A percentile compares a stretch with the other conserved stretches of the same genome.
Evolutionary conservation across 139 green algal genomes (phyloP).

Genomic region (Pseudopediastrum boryanum): DNA sequence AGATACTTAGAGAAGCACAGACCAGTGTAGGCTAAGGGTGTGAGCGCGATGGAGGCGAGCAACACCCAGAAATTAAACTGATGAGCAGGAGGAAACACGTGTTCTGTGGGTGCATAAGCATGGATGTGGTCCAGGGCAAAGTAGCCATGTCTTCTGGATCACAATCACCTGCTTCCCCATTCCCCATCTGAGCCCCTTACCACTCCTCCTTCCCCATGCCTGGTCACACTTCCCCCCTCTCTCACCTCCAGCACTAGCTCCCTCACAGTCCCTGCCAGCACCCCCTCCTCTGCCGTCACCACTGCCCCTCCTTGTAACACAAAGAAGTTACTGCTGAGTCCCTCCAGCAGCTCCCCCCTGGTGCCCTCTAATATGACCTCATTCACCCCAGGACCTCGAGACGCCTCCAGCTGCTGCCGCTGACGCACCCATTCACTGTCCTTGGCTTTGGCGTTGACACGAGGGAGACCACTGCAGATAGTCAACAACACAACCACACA

Average conservation of each 20-base stretch:
- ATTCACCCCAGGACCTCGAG: slow-evolving; percentile 39
- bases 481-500: too few relatives aligned
- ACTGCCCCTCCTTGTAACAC: slow-evolving; percentile 49
- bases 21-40: too few relatives aligned
- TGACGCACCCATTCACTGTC: slow-evolving; percentile 74
- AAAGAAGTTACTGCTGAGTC: slow-evolving; percentile 68
- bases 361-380: slow-evolving; percentile 40
- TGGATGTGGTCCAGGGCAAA: too few relatives aligned
- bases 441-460: slow-evolving; percentile 66
- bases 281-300: slow-evolving; percentile 60
- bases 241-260: slow-evolving; percentile 50
- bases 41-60: too few relatives aligned
- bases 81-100: too few relatives aligned
- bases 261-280: slow-evolving; percentile 64
- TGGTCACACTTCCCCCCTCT: background rate
- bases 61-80: too few relatives aligned
- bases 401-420: slow-evolving; percentile 45
- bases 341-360: slow-evolving; percentile 51
- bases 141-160: too few relatives aligned
- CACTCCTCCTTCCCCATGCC: too few relatives aligned
- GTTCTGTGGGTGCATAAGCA: too few relatives aligned
- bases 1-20: too few relatives aligned
- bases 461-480: slow-evolving; percentile 45
- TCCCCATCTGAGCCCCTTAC: too few relatives aligned
- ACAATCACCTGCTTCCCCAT: too few relatives aligned